Evolutionary conservation across 2,329 filamentous ascomycete species (phyloP).

Genomic region (Hypoxylon sp.): DNA sequence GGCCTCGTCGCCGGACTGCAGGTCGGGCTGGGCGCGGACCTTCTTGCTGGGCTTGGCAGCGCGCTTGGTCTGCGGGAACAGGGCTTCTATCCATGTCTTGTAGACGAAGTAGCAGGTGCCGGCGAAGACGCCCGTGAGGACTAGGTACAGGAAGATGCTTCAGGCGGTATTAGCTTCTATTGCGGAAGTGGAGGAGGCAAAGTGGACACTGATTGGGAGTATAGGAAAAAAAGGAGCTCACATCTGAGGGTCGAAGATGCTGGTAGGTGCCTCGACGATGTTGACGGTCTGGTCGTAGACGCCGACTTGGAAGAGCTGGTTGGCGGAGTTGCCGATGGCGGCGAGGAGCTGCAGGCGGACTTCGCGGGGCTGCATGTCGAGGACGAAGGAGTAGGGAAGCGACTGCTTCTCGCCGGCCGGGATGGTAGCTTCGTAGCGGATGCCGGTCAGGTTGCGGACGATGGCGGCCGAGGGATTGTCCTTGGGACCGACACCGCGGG

Average conservation of each 20-base stretch:
- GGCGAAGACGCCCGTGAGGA: constrained; percentile 82
- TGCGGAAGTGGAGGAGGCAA: constrained; percentile 43
- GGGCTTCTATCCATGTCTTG: constrained; percentile 95
- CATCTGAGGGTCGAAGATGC: constrained; percentile 96
- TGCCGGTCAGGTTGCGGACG: constrained; percentile 85
- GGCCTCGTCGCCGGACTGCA: constrained; percentile 76
- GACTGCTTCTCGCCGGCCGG: constrained; percentile 80
- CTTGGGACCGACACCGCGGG: constrained; percentile 63
- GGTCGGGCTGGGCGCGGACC: constrained; percentile 62
- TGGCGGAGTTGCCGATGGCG: constrained; percentile 75
- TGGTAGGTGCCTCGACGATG: constrained; percentile 90
- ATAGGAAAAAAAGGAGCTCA: constrained; percentile 60
- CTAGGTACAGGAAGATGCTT: constrained; percentile 97
- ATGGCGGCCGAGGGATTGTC: constrained; percentile 66
- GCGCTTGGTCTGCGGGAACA: constrained; percentile 91
- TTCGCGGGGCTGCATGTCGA: constrained; percentile 94
- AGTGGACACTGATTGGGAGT: no score
- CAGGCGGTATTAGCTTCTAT: constrained; percentile 53
- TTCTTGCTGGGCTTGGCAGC: constrained; percentile 65
- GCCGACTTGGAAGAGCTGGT: constrained; percentile 78
- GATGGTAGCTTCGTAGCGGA: constrained; percentile 79
- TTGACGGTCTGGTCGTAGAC: constrained; percentile 86
- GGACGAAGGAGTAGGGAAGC: constrained; percentile 85
- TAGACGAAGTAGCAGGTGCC: constrained; percentile 96
- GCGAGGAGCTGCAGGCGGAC: constrained; percentile 82